Conservation (phyloP, 331 rosid species). For the Cydonia oblonga region DNA sequence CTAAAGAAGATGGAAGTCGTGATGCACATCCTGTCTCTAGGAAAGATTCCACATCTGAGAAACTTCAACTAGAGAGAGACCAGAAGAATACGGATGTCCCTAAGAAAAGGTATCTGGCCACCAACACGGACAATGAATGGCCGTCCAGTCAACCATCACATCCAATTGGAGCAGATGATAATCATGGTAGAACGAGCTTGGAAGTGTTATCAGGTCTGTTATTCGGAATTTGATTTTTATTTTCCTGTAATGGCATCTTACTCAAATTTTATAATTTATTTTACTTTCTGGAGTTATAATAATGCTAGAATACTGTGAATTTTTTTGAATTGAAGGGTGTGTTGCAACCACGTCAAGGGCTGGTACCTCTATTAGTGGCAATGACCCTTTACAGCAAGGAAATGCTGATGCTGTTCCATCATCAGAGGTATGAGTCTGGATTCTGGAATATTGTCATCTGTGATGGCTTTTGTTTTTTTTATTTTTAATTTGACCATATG, state of each 20-base stretch:
- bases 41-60: slow-evolving; percentile 27
- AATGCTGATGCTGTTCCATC: slow-evolving; percentile 30
- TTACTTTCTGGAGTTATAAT: background rate
- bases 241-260: background rate
- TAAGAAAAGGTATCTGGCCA: slow-evolving; percentile 32
- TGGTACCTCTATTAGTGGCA: slow-evolving; percentile 17
- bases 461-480: background rate
- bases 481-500: background rate
- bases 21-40: slow-evolving; percentile 26
- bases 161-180: slow-evolving; percentile 41
- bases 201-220: slow-evolving; percentile 62
- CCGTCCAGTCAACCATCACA: background rate
- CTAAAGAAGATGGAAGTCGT: slow-evolving; percentile 50
- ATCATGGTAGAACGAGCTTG: slow-evolving; percentile 33
- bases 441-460: background rate
- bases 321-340: slow-evolving; percentile 36
- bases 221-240: background rate
- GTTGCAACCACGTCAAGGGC: slow-evolving; percentile 33
- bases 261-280: background rate
- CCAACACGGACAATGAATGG: background rate
- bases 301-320: background rate
- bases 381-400: slow-evolving; percentile 28
- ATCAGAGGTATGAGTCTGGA: slow-evolving; percentile 44
- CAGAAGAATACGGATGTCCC: slow-evolving; percentile 33
- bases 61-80: slow-evolving; percentile 31